Evolutionary conservation across 2,329 filamentous ascomycete genomes (phyloP).

Genomic region (Cryphonectria nitschkei): DNA sequence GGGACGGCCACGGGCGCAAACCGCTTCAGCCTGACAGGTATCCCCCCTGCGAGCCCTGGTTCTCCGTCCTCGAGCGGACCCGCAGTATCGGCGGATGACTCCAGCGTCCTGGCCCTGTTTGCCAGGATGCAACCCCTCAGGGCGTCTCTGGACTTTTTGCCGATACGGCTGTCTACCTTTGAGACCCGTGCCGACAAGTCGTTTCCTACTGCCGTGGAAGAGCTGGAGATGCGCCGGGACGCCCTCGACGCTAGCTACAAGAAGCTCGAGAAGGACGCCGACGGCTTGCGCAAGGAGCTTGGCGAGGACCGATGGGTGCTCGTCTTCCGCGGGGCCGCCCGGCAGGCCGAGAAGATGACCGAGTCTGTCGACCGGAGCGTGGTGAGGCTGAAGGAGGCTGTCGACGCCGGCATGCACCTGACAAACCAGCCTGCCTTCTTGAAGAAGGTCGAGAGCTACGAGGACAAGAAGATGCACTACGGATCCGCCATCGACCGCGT

Average conservation of each 20-base stretch:
- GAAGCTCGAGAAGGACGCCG: slow-evolving; percentile 86
- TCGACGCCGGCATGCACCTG: slow-evolving; percentile 75
- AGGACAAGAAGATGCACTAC: slow-evolving; percentile 93
- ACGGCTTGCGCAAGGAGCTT: slow-evolving; percentile 84
- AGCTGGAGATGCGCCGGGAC: slow-evolving; percentile 75
- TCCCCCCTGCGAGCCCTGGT: slow-evolving; percentile 66
- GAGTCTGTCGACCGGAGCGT: slow-evolving; percentile 91
- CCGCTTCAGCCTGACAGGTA: slow-evolving; percentile 69
- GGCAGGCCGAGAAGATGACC: slow-evolving; percentile 94
- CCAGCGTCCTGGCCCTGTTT: slow-evolving; percentile 85
- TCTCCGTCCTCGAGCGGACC: slow-evolving; percentile 65
- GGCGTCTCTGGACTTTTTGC: slow-evolving; percentile 91
- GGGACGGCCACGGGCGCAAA: slow-evolving; percentile 56
- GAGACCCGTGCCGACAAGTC: slow-evolving; percentile 73
- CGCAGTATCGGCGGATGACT: slow-evolving; percentile 74
- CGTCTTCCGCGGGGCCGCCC: slow-evolving; percentile 90
- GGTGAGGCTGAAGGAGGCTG: slow-evolving; percentile 75
- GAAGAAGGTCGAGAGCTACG: slow-evolving; percentile 91
- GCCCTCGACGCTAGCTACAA: slow-evolving; percentile 84
- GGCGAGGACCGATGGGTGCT: slow-evolving; percentile 96
- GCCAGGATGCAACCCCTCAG: slow-evolving; percentile 93
- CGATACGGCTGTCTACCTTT: slow-evolving; percentile 91
- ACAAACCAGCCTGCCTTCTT: slow-evolving; percentile 70
- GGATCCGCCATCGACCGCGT: slow-evolving; percentile 91
- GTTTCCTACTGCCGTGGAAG: slow-evolving; percentile 90